Evolutionary conservation across 495 filamentous ascomycete genomes (phyloP), one percentile per base, ranked within the genome.

Genomic region (Patellaria atrata): DNA sequence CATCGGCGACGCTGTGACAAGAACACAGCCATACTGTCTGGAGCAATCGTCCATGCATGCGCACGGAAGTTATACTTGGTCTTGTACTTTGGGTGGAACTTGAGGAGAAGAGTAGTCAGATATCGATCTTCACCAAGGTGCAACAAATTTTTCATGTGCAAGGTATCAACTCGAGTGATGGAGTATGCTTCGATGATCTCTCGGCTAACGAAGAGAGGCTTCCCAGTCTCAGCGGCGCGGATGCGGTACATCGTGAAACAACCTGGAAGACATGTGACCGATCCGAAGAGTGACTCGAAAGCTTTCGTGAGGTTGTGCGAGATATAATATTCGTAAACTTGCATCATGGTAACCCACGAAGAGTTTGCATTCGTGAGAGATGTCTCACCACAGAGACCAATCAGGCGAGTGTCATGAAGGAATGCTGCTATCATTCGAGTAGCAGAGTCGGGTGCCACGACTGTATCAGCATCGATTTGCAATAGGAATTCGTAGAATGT

Each of bases 301-400:
- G 89, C 91, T 60, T 97, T 97, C 50, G 80, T 77, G 47, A 97
- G 65, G 55, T 97, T 91, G 66, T 97, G 89, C 35, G 91, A 96
- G 42, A 97, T 97, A 61, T 86, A 97, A 67, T 97, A 93, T 60
- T 97, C 89, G 65, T 97, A 97, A 12, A 97, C 89, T 58, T 97
- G 89, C 42, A 99, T 96, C 86, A 96, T 96, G 21, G 89, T 99
- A 40, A 89, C 69, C 44, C 85, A 81, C 10, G 86, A 93, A 11
- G 79, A 68, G 57, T 94, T 92, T 32, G 84, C 81, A 51, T 99
- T 99, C 31, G 79, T 82, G 17, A 99, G 64, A 7, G 79, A 77
- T 0, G 89, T 99, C 57, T 99, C 89, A 50, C 89, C 89, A 53
- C 91, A 99, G 33, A 89, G 72, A 45, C 79, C 89, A 50, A 94